These are phyloP conservation scores for Moniliophthora roreri DNA, from an alignment of 1,284 basidiomycete species.

Conservation along the genomic window DNA sequence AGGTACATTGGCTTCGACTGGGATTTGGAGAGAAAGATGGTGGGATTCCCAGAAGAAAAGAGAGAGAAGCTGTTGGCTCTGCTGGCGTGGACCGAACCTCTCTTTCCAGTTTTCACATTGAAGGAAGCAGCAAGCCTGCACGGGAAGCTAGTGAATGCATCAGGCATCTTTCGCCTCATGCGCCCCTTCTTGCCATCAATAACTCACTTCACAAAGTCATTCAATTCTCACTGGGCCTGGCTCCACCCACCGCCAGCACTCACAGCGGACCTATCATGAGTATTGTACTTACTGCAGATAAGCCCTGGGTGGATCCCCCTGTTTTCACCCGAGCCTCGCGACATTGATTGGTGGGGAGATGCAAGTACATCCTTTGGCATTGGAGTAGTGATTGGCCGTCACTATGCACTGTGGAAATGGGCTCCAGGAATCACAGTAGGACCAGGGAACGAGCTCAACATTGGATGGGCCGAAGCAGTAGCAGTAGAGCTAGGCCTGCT, in stretches of 20 bases:
- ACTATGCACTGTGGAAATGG: constrained; percentile 34
- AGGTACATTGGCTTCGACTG: constrained; percentile 39
- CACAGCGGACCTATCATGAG: constrained; percentile 22
- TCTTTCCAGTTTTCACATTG: constrained; percentile 11
- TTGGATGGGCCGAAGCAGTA: constrained; percentile 37
- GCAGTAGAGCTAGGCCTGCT: constrained; percentile 32
- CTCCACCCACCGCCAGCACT: constrained; percentile 15
- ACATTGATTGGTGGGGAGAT: constrained; percentile 37
- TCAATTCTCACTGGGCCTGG: constrained; percentile 12
- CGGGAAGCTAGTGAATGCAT: constrained; percentile 35
- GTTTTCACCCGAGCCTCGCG: constrained; percentile 13
- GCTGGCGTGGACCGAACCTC: constrained; percentile 18
- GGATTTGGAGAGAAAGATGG: constrained; percentile 25
- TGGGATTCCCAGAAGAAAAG: constrained; percentile 31
- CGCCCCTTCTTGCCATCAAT: constrained; percentile 29
- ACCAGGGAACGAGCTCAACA: constrained; percentile 26
- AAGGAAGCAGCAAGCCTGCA: constrained; percentile 30
- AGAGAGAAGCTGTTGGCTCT: constrained; percentile 5
- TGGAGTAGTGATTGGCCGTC: constrained; percentile 29
- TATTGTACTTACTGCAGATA: constrained; percentile 14
- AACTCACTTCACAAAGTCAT: constrained; percentile 21
- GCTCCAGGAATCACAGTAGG: constrained; percentile 29
- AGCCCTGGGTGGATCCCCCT: constrained; percentile 26
- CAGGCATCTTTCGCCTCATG: constrained; percentile 29
- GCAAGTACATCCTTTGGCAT: constrained; percentile 39